Percentiles rank a stretch among this genome's conserved stretches.
These are phyloP conservation scores for Graphilbum fragrans DNA, from an alignment of 2,329 filamentous ascomycete species.

Conservation along the genomic window DNA sequence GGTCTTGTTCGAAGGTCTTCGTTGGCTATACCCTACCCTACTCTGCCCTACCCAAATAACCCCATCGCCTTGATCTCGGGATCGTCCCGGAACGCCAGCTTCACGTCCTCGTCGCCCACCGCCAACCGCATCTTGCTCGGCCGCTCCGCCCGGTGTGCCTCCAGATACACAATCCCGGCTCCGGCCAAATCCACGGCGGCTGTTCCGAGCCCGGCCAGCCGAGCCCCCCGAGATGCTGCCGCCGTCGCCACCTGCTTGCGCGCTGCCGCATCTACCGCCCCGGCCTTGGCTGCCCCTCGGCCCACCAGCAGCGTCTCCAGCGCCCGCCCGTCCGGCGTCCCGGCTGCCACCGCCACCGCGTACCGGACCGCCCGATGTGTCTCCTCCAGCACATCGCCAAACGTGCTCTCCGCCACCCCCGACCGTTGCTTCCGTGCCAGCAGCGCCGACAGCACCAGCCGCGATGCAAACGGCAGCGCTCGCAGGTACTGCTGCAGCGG, in stretches of 20 bases:
- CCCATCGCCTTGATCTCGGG: constrained; percentile 73
- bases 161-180: constrained; percentile 76
- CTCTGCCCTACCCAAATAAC: constrained; percentile 26
- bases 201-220: constrained; percentile 23
- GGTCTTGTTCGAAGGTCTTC: constrained; percentile 1
- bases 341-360: constrained; percentile 30
- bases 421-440: constrained; percentile 68
- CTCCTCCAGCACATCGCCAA: constrained; percentile 85
- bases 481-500: constrained; percentile 84
- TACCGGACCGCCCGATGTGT: constrained; percentile 56
- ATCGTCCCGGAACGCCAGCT: constrained; percentile 79
- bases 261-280: background rate
- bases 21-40: background rate
- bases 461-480: constrained; percentile 66
- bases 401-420: constrained; percentile 74
- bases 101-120: constrained; percentile 83
- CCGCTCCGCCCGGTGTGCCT: constrained; percentile 68
- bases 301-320: constrained; percentile 38
- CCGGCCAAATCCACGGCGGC: constrained; percentile 77
- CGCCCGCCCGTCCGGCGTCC: constrained; percentile 32
- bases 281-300: background rate
- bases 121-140: constrained; percentile 78
- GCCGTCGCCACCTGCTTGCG: constrained; percentile 6
- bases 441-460: constrained; percentile 75
- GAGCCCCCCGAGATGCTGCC: constrained; percentile 12